Evolutionary conservation across 2,329 filamentous ascomycete species (phyloP), one percentile per base, ranked within the genome.

Genomic region (Diplodia intermedia): DNA sequence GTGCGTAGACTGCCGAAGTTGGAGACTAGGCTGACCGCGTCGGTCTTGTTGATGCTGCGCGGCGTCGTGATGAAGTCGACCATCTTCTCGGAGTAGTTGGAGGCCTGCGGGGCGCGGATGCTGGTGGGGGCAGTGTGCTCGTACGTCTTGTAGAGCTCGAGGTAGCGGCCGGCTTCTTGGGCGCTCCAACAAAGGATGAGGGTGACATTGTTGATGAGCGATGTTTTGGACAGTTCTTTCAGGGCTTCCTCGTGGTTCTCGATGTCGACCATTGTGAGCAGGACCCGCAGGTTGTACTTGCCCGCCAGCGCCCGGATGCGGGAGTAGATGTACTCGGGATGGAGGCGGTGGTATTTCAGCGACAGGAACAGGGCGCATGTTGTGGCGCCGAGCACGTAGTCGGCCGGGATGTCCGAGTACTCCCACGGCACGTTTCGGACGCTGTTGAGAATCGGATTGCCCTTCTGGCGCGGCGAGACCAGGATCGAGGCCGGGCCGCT

Each of bases 311-410:
- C 88, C 65, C 91, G 90, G 72, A 99, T 96, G 68, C 95, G 91
- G 29, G 91, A 93, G 82, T 98, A 98, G 74, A 99, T 93, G 82
- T 99, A 99, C 80, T 99, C 95, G 0, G 95, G 95, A 76, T 99
- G 95, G 65, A 99, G 86, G 33, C 94, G 92, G 79, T 99, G 95
- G 79, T 99, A 99, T 79, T 98, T 99, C 66, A 99, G 86, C 57
- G 92, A 96, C 52, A 99, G 83, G 77, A 98, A 99, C 5, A 99
- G 85, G 0, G 92, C 94, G 75, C 94, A 97, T 7, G 94, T 97
- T 0, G 93, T 97, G 52, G 87, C 77, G 0, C 95, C 94, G 57
- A 98, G 84, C 9, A 94, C 90, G 78, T 96, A 99, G 81, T 99
- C 95, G 38, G 94, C 92, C 1, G 91, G 90, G n/a, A 97, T 97